Evolutionary conservation across 306 rosid species (phyloP).

Genomic region (Pachyrhizus erosus): DNA sequence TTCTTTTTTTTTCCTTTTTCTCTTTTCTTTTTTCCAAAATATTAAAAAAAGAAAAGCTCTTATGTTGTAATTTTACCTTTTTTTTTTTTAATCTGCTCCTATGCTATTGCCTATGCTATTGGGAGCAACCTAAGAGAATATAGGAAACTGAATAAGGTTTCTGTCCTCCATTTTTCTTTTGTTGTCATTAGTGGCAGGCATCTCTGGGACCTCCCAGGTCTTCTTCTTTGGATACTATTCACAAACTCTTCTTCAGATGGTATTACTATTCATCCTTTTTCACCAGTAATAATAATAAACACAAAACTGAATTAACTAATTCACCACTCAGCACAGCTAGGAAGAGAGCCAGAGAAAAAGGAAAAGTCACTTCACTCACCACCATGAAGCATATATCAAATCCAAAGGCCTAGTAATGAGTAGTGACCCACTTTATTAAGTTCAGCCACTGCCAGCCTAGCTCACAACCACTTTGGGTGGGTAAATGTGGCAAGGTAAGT

Average conservation of each 20-base stretch:
- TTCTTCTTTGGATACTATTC: constrained; percentile 36
- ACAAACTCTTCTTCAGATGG: constrained; percentile 22
- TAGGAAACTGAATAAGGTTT: constrained; percentile 44
- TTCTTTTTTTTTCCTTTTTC: background rate
- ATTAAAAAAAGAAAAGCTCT: constrained; percentile 30
- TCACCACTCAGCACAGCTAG: background rate
- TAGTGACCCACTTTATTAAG: constrained; percentile 48
- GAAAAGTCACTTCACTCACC: constrained; percentile 9
- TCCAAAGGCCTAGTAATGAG: constrained; percentile 47
- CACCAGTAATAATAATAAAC: background rate
- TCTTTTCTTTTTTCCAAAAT: constrained; percentile 7
- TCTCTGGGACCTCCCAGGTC: constrained; percentile 38
- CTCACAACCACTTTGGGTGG: constrained; percentile 55
- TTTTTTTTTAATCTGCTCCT: constrained; percentile 31
- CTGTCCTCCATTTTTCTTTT: constrained; percentile 39
- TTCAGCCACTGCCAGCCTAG: constrained; percentile 71
- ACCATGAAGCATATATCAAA: constrained; percentile 36
- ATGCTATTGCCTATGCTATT: constrained; percentile 61
- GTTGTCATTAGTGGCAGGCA: constrained; percentile 42
- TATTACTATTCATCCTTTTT: constrained; percentile 6
- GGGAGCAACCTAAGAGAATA: constrained; percentile 61
- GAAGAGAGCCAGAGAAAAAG: constrained; percentile 8
- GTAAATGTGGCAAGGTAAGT: constrained; percentile 41
- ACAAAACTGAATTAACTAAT: constrained; percentile 17
- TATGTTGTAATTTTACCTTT: constrained; percentile 20